Conservation (phyloP, 208 protist species). For the Leishmania braziliensis region DNA sequence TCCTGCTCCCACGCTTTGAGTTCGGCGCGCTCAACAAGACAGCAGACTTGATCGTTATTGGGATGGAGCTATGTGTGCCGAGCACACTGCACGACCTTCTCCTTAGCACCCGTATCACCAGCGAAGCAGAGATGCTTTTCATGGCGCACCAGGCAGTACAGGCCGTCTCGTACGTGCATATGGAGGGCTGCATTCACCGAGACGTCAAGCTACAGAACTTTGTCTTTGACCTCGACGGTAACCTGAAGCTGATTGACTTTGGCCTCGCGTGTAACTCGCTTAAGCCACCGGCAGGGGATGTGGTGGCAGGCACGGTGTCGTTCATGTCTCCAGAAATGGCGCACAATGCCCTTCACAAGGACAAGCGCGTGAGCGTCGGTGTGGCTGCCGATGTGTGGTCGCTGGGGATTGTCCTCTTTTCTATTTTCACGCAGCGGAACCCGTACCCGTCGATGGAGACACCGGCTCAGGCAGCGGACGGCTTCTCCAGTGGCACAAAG, state of each 20-base stretch:
- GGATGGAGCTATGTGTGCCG: conserved; percentile 90
- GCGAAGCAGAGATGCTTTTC: conserved; percentile 90
- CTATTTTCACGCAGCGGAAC: conserved; percentile 88
- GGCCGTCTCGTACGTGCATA: conserved; percentile 91
- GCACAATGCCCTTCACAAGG: conserved; percentile 85
- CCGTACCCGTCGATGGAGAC: conserved; percentile 52
- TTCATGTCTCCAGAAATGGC: conserved; percentile 94
- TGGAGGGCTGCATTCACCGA: conserved; percentile 86
- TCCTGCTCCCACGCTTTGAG: conserved; percentile 87
- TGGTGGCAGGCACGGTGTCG: conserved; percentile 90
- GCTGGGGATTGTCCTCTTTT: conserved; percentile 89
- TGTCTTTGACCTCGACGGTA: conserved; percentile 88
- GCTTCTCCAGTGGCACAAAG: background rate
- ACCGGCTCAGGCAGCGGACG: conserved; percentile 6
- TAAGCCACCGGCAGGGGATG: conserved; percentile 78
- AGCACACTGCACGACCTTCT: conserved; percentile 89
- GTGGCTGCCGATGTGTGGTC: conserved; percentile 86
- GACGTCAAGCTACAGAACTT: conserved; percentile 94
- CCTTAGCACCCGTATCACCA: conserved; percentile 71
- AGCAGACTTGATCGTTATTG: conserved; percentile 79
- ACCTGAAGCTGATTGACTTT: conserved; percentile 93
- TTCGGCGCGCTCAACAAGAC: conserved; percentile 87
- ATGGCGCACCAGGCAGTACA: conserved; percentile 88
- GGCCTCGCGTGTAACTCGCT: conserved; percentile 77
- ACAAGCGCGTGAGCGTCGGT: conserved; percentile 81